Base-by-base conservation (phyloP, 2,329 filamentous ascomycete species). In the Sporothrix curviconia region DNA sequence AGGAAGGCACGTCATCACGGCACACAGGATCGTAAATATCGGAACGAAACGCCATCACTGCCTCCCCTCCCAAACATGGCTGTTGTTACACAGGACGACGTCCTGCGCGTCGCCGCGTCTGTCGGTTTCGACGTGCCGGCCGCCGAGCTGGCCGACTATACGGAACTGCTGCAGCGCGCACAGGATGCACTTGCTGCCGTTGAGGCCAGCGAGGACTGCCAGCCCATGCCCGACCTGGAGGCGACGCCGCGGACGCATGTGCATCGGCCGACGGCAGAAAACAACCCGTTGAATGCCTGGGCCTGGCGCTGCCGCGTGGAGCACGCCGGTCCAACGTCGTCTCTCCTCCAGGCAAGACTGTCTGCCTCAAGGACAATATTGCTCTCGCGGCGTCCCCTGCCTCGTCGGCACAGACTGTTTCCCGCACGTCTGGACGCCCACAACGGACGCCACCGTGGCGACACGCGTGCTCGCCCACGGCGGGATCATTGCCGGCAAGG, bases 311-410 rank as follows among this genome's bases (percentile, higher is more conserved):
- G 65, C 36, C 49, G 65, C 28, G 46, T 70, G 49, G 36, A 19
- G 11, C 55, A 49, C 59, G n/a, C 52, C 42, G 17, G 24, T 8
- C 22, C 1, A 17, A 12, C 3, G 30, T 4, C 4, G 81, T 85
- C 0, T 76, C 81, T 0, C 72, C 91, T 0, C 87, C 90, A 63
- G 88, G 87, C 8, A 78, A 91, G 0, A 87, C 87, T 0, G 79
- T 89, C 5, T 85, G 81, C 0, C 78, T 90, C 43, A 91, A 91
- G 70, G 88, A 91, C 64, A 86, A 90, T 66, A 81, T 87, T 49
- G 84, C 90, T 66, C 70, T 92, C n/a, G 80, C n/a, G 88, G 86
- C 1, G 81, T 15, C 75, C 75, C 43, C 73, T 67, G 72, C 14
- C 70, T 72, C 2, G 67, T 75, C 7, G 77, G 76, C 2, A 75